These are phyloP conservation scores for Ceratobasidium papillatum DNA, from an alignment of 1,284 basidiomycete species.

Conservation along the genomic window DNA sequence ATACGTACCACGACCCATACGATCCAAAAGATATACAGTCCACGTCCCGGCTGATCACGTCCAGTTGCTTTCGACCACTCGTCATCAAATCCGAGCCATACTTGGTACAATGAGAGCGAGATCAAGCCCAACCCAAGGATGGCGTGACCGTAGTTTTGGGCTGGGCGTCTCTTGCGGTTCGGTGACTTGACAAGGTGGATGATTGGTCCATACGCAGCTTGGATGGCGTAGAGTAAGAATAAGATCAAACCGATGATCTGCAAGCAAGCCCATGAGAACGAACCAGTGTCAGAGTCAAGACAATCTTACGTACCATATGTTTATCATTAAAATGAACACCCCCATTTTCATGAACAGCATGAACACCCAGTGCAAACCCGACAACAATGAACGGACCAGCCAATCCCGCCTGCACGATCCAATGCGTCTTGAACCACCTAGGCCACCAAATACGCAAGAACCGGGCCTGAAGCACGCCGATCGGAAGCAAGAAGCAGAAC, in stretches of 20 bases:
- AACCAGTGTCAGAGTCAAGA: background rate
- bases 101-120: slow-evolving; percentile 47
- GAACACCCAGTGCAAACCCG: slow-evolving; percentile 40
- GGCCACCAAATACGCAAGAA: slow-evolving; percentile 36
- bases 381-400: slow-evolving; percentile 42
- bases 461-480: slow-evolving; percentile 31
- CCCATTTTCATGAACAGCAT: background rate
- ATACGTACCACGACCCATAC: slow-evolving; percentile 42
- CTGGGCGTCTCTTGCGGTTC: slow-evolving; percentile 44
- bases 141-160: slow-evolving; percentile 47
- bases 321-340: slow-evolving; percentile 32
- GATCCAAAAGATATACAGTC: slow-evolving; percentile 38
- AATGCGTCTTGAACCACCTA: slow-evolving; percentile 43
- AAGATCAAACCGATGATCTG: slow-evolving; percentile 40
- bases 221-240: slow-evolving; percentile 41
- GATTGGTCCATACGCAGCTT: slow-evolving; percentile 37
- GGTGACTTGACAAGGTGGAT: slow-evolving; percentile 42
- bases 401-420: slow-evolving; percentile 41
- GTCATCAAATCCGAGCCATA: slow-evolving; percentile 43
- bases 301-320: slow-evolving; percentile 32
- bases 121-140: slow-evolving; percentile 46
- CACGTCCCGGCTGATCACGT: slow-evolving; percentile 11
- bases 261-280: background rate
- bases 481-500: slow-evolving; percentile 36
- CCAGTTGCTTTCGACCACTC: slow-evolving; percentile 39